Evolutionary conservation across 1,284 basidiomycete genomes (phyloP).

Genomic region (Ceratobasidium sp.): DNA sequence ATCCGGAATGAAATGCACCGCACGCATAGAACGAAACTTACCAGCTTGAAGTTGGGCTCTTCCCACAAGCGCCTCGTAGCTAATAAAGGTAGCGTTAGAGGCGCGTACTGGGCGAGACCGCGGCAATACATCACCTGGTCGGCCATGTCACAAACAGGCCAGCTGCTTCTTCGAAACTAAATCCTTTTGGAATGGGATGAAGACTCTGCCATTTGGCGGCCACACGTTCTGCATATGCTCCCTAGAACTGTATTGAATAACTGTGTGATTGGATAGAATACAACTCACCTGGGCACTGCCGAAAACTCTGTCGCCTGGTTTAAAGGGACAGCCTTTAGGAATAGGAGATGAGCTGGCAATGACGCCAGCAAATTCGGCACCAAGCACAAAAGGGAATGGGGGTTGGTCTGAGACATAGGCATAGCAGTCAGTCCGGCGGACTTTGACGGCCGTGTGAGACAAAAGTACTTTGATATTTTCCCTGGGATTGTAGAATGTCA

Average conservation of each 20-base stretch:
- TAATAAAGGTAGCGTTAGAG: not conserved
- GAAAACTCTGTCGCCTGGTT: conserved; percentile 88
- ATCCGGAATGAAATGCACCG: conserved; percentile 40
- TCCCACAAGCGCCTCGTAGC: conserved; percentile 82
- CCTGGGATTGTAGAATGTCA: conserved; percentile 85
- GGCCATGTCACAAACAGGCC: conserved; percentile 86
- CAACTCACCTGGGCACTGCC: conserved; percentile 61
- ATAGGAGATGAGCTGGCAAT: conserved; percentile 79
- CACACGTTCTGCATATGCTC: conserved; percentile 76
- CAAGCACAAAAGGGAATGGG: conserved; percentile 82
- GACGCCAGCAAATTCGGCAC: conserved; percentile 85
- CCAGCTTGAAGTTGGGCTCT: conserved; percentile 79
- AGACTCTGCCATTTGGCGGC: conserved; percentile 60
- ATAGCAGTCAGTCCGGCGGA: not conserved
- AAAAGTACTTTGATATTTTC: conserved; percentile 75
- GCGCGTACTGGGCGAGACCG: not conserved
- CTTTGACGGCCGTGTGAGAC: conserved; percentile 22
- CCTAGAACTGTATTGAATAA: not conserved
- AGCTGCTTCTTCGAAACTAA: conserved; percentile 67
- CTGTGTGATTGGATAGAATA: not conserved
- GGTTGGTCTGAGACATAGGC: conserved; percentile 59
- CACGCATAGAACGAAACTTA: conserved; percentile 45
- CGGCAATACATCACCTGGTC: conserved; percentile 62
- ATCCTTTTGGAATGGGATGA: conserved; percentile 66
- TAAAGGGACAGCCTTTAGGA: conserved; percentile 80